Conservation (phyloP, 148 eudicot species). For the Rhododendron henanense region DNA sequence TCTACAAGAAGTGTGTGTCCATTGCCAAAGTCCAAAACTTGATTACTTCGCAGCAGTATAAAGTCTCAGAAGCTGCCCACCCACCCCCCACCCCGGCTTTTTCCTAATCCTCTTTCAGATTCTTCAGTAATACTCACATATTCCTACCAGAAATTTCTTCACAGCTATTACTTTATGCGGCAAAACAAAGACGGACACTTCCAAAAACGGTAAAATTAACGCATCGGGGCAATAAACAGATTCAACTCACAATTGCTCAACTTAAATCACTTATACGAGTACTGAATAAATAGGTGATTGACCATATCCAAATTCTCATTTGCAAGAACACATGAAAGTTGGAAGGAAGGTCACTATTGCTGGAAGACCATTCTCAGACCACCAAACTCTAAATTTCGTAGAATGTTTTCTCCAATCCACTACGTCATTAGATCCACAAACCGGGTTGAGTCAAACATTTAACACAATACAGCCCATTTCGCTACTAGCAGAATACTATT, state of each 20-base stretch:
- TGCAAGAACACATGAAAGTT: not conserved
- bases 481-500: not conserved
- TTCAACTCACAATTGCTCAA: not conserved
- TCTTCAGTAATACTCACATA: not conserved
- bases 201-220: not conserved
- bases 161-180: not conserved
- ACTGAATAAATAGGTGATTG: not conserved
- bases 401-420: not conserved
- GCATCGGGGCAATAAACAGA: not conserved
- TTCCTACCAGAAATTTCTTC: not conserved
- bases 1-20: not conserved
- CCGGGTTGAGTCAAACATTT: not conserved
- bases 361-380: not conserved
- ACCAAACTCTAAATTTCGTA: not conserved
- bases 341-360: not conserved
- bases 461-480: not conserved
- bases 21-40: not conserved
- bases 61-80: not conserved
- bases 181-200: not conserved
- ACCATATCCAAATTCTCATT: not conserved
- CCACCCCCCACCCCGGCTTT: no score
- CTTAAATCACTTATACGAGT: not conserved
- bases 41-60: not conserved
- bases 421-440: not conserved
- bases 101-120: not conserved